phyloP scores from a whole-genome alignment of 2,329 filamentous ascomycete species.

The Cercospora zeina region DNA sequence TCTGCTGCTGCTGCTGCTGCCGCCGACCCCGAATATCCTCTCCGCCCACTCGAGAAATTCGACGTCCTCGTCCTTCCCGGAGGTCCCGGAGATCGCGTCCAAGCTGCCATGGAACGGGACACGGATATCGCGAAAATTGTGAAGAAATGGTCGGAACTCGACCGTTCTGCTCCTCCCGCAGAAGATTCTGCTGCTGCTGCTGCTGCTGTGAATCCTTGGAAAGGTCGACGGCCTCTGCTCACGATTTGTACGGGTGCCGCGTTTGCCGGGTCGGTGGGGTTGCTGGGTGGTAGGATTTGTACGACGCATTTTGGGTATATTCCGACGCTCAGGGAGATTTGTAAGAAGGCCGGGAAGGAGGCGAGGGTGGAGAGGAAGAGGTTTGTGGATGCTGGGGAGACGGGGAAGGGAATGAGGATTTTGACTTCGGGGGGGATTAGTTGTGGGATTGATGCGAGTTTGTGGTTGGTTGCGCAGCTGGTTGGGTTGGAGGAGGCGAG shows the following conservation, averaged over 20 bases:
- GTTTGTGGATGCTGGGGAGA: conserved; percentile 20
- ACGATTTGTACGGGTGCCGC: conserved; percentile 25
- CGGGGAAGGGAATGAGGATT: conserved; percentile 14
- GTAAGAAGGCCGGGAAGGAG: conserved; percentile 1
- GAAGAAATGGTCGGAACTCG: background rate
- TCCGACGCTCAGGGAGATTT: conserved; percentile 15
- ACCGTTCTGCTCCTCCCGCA: background rate
- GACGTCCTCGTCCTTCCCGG: conserved; percentile 24
- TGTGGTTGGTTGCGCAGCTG: conserved; percentile 21
- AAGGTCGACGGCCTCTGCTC: background rate
- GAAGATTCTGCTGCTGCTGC: too few relatives aligned
- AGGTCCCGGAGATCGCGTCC: background rate
- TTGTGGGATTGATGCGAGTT: conserved; percentile 25
- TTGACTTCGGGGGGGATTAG: conserved; percentile 23
- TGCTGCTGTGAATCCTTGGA: background rate
- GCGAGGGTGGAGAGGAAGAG: conserved; percentile 21
- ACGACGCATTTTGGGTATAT: conserved; percentile 22
- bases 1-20: background rate
- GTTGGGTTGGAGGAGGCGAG: conserved; percentile 24
- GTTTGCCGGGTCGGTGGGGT: conserved; percentile 12
- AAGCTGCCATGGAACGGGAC: conserved; percentile 17
- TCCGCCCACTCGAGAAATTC: background rate
- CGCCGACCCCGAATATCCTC: background rate
- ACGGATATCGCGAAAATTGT: conserved; percentile 9
- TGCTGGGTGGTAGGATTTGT: conserved; percentile 15